Evolutionary conservation across 176 grass and related monocot genomes (phyloP).

Genomic region (Cenchrus fungigraminus): DNA sequence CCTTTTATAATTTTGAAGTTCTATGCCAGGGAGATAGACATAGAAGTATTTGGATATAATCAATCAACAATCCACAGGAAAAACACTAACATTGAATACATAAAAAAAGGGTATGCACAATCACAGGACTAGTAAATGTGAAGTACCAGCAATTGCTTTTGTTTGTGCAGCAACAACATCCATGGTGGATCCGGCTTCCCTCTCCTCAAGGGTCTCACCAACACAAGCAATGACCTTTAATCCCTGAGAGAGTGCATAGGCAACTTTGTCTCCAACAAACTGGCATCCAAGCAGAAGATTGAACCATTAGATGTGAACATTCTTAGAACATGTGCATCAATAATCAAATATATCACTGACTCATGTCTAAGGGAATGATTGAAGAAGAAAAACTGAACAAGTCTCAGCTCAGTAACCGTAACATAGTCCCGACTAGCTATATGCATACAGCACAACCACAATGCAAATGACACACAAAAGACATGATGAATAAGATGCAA

Average conservation of each 20-base stretch:
- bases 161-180: slow-evolving; percentile 92
- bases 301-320: background rate
- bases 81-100: background rate
- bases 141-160: slow-evolving; percentile 89
- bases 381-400: background rate
- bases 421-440: background rate
- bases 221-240: slow-evolving; percentile 98
- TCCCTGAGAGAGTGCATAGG: slow-evolving; percentile 87
- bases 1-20: background rate
- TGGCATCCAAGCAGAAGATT: slow-evolving; percentile 31
- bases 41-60: background rate
- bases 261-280: slow-evolving; percentile 98
- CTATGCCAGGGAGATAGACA: background rate
- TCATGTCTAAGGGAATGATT: background rate
- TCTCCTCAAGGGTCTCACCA: slow-evolving; percentile 94
- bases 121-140: background rate
- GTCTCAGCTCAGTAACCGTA: slow-evolving; percentile 4
- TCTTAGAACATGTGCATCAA: background rate
- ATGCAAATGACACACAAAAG: background rate
- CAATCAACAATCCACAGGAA: background rate
- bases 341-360: background rate
- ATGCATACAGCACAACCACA: background rate
- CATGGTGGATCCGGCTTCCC: slow-evolving; percentile 86
- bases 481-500: background rate
- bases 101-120: background rate